phyloP scores from a whole-genome alignment of 1,139 yeast genomes.

The Blastobotrys aristatus region DNA sequence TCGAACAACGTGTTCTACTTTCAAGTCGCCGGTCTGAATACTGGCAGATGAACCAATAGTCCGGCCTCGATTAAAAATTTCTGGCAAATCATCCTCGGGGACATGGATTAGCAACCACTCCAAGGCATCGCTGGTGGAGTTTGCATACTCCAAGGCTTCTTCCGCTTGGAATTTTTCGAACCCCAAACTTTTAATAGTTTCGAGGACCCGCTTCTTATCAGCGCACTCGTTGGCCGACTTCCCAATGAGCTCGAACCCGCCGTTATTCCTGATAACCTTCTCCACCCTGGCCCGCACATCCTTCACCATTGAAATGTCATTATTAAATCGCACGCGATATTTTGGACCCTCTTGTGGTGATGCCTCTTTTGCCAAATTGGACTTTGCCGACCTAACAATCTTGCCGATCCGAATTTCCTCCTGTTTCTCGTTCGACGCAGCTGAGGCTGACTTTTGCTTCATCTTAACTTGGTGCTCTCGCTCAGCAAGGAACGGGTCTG shows the following conservation, averaged over 20 bases:
- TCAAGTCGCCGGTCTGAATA: conserved; percentile 37
- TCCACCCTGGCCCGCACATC: conserved; percentile 32
- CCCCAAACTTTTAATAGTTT: conserved; percentile 46
- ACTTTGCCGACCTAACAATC: conserved; percentile 8
- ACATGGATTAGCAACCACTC: conserved; percentile 85
- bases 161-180: conserved; percentile 63
- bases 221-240: background rate
- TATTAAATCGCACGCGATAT: conserved; percentile 25
- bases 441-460: background rate
- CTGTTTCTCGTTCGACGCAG: conserved; percentile 2
- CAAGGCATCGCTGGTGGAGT: conserved; percentile 43
- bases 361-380: background rate
- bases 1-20: conserved; percentile 47
- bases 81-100: conserved; percentile 91
- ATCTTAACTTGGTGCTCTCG: conserved; percentile 40
- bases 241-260: conserved; percentile 24
- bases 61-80: conserved; percentile 34
- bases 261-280: conserved; percentile 28
- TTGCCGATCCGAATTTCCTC: conserved; percentile 11
- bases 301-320: conserved; percentile 32
- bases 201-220: background rate
- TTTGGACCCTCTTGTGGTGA: background rate
- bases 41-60: conserved; percentile 31
- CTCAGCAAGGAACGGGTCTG: conserved; percentile 66
- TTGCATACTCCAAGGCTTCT: conserved; percentile 65